Evolutionary conservation across 768 basidiomycete species (phyloP).

Genomic region (Termitomyces sp.): DNA sequence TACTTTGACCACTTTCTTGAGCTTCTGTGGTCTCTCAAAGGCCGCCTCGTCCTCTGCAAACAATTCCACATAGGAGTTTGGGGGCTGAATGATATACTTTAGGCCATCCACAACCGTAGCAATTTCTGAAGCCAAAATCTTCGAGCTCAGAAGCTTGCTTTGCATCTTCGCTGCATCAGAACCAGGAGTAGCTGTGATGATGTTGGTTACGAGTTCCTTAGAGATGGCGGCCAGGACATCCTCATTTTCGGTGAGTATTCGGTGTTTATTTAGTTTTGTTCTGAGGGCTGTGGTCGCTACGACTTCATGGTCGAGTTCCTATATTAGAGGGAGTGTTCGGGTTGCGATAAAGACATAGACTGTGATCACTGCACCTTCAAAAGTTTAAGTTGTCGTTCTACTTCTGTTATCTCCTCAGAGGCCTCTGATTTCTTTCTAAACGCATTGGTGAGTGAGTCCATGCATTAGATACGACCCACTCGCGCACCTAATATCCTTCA

Average conservation of each 20-base stretch:
- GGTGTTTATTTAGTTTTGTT: slow-evolving; percentile 75
- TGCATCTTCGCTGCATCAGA: slow-evolving; percentile 58
- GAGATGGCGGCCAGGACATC: slow-evolving; percentile 41
- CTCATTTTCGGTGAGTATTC: slow-evolving; percentile 46
- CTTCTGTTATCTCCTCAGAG: slow-evolving; percentile 37
- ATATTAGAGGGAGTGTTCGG: background rate
- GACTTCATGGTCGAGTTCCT: slow-evolving; percentile 58
- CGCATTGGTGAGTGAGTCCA: background rate
- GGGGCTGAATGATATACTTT: slow-evolving; percentile 36
- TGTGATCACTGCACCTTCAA: slow-evolving; percentile 54
- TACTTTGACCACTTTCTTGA: slow-evolving; percentile 17
- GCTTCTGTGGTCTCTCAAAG: slow-evolving; percentile 19
- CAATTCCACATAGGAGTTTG: background rate
- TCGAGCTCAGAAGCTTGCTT: slow-evolving; percentile 73
- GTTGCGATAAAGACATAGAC: slow-evolving; percentile 1
- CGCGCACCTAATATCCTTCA: slow-evolving; percentile 66
- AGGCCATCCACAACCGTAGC: slow-evolving; percentile 48
- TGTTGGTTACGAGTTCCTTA: slow-evolving; percentile 37
- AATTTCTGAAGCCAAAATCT: slow-evolving; percentile 62
- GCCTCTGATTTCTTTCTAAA: slow-evolving; percentile 32
- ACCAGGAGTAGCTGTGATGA: slow-evolving; percentile 33
- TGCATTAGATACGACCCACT: background rate
- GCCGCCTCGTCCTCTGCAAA: slow-evolving; percentile 9
- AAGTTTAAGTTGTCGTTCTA: slow-evolving; percentile 56
- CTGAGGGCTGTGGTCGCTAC: slow-evolving; percentile 65